A percentile compares a stretch with the other conserved stretches of the same genome.
phyloP scores from a whole-genome alignment of 2,329 filamentous ascomycete species.

The Pyrenochaeta sp. region DNA sequence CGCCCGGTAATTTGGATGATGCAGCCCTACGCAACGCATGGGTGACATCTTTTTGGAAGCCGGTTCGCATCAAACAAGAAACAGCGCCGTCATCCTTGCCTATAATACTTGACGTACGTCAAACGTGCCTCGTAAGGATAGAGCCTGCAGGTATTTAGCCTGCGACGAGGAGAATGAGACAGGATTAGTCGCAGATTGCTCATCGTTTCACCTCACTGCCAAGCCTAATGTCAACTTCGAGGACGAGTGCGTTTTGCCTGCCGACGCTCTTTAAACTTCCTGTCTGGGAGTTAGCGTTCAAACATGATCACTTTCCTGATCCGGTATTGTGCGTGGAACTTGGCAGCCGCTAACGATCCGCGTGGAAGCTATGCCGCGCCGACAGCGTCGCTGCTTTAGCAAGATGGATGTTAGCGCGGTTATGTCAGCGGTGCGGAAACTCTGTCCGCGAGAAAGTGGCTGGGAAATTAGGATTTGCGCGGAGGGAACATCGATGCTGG shows the following conservation, averaged over 20 bases:
- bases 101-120: background rate
- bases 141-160: conserved; percentile 12
- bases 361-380: conserved; percentile 36
- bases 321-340: conserved; percentile 7
- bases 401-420: conserved; percentile 8
- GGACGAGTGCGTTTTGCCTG: conserved; percentile 18
- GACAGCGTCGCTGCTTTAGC: conserved; percentile 10
- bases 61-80: conserved; percentile 17
- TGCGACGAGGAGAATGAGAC: conserved; percentile 15
- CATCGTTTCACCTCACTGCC: conserved; percentile 21
- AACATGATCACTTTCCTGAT: conserved; percentile 9
- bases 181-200: conserved; percentile 5
- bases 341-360: conserved; percentile 15
- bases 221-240: conserved; percentile 14
- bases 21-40: conserved; percentile 7
- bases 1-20: background rate
- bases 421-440: conserved; percentile 13
- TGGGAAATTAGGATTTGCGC: conserved; percentile 22
- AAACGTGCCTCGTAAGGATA: conserved; percentile 13
- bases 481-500: conserved; percentile 15
- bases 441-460: conserved; percentile 17
- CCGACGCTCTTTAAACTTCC: conserved; percentile 17
- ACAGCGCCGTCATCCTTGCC: conserved; percentile 14
- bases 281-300: conserved; percentile 14
- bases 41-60: conserved; percentile 22